Conservation (phyloP, 805 yeast species). For the Metschnikowia drakensbergensis region DNA sequence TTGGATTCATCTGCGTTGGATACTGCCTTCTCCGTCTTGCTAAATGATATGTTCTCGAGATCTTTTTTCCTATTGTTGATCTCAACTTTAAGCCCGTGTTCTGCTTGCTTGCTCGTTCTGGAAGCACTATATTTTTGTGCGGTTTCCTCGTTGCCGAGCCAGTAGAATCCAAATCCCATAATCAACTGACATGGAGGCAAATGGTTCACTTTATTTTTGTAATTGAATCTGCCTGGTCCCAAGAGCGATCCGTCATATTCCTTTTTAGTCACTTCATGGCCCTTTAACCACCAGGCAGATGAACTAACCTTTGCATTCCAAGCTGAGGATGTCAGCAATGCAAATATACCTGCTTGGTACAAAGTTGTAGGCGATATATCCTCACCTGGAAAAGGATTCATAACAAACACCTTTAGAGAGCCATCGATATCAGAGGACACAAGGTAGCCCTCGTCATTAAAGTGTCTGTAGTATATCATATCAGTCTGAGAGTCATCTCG, state of each 20-base stretch:
- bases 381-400: slow-evolving; percentile 70
- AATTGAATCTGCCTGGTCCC: slow-evolving; percentile 57
- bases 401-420: slow-evolving; percentile 71
- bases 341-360: slow-evolving; percentile 82
- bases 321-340: slow-evolving; percentile 78
- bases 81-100: slow-evolving; percentile 35
- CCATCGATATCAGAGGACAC: slow-evolving; percentile 74
- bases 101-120: slow-evolving; percentile 31
- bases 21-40: slow-evolving; percentile 10
- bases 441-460: slow-evolving; percentile 66
- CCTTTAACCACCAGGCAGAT: slow-evolving; percentile 83
- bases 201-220: slow-evolving; percentile 50
- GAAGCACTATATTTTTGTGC: slow-evolving; percentile 29
- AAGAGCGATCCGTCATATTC: slow-evolving; percentile 59
- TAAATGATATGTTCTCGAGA: slow-evolving; percentile 23
- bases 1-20: neutral
- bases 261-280: slow-evolving; percentile 63
- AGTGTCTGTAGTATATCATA: slow-evolving; percentile 72
- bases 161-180: slow-evolving; percentile 84
- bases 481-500: slow-evolving; percentile 78
- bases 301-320: slow-evolving; percentile 85
- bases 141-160: slow-evolving; percentile 62
- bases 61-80: slow-evolving; percentile 37
- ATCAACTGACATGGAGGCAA: slow-evolving; percentile 80
- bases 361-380: slow-evolving; percentile 81